Percentiles rank a stretch among this genome's conserved stretches.
phyloP scores from a whole-genome alignment of 148 eudicot species.

The Drosera capensis region DNA sequence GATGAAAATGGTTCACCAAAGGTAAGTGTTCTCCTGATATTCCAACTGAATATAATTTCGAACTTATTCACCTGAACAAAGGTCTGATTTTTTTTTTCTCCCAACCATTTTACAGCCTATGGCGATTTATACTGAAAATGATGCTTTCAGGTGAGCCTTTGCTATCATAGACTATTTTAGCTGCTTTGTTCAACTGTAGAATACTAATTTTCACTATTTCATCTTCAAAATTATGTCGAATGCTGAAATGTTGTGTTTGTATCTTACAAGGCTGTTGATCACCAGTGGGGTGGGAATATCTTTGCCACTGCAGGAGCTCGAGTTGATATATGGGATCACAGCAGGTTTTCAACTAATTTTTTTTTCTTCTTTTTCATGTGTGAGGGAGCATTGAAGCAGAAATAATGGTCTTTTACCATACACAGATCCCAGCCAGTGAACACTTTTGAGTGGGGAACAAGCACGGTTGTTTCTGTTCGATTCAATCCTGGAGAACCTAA shows the following conservation, averaged over 20 bases:
- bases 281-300: slow-evolving; percentile 71
- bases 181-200: slow-evolving; percentile 1
- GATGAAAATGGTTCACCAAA: slow-evolving; percentile 21
- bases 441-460: slow-evolving; percentile 83
- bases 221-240: neutral
- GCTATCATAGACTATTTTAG: neutral
- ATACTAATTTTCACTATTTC: neutral
- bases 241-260: slow-evolving; percentile 3
- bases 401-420: slow-evolving; percentile 1
- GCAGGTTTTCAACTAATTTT: slow-evolving; percentile 35
- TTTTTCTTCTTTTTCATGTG: neutral
- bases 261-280: slow-evolving; percentile 69
- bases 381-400: neutral
- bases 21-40: slow-evolving; percentile 19
- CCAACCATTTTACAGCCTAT: slow-evolving; percentile 58
- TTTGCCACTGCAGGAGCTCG: slow-evolving; percentile 99
- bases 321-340: slow-evolving; percentile 92
- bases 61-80: too few species aligned
- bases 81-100: too few species aligned
- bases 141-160: slow-evolving; percentile 53
- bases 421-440: slow-evolving; percentile 89
- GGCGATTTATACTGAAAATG: slow-evolving; percentile 57
- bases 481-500: slow-evolving; percentile 93
- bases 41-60: neutral
- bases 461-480: slow-evolving; percentile 73